Conservation (phyloP, 768 basidiomycete species). For the Rhodotorula kratochvilovae region DNA sequence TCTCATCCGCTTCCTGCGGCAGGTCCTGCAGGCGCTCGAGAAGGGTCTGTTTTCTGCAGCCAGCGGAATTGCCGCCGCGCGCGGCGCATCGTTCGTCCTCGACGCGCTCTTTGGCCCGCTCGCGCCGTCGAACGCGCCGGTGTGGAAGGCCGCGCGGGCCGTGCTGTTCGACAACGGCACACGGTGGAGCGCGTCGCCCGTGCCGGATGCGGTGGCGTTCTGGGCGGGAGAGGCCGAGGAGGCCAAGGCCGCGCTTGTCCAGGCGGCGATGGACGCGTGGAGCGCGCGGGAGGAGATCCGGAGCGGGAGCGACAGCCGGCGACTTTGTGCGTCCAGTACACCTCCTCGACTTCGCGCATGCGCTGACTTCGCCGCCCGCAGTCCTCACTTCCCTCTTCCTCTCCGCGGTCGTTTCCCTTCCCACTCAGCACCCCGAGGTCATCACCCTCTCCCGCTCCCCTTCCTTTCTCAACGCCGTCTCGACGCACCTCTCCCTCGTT, state of each 20-base stretch:
- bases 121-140: constrained; percentile 51
- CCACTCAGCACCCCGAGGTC: constrained; percentile 53
- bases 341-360: too few species aligned
- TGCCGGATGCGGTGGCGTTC: constrained; percentile 60
- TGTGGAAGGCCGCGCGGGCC: constrained; percentile 56
- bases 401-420: constrained; percentile 61
- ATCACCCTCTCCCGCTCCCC: constrained; percentile 44
- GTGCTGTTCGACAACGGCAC: constrained; percentile 54
- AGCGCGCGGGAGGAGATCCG: constrained; percentile 70
- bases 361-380: constrained; percentile 45
- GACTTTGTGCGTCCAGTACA: constrained; percentile 46
- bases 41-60: constrained; percentile 49
- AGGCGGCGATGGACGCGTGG: constrained; percentile 60
- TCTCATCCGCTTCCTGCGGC: constrained; percentile 58
- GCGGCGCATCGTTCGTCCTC: constrained; percentile 55
- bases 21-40: constrained; percentile 58
- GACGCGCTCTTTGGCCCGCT: constrained; percentile 56
- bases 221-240: constrained; percentile 58
- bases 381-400: constrained; percentile 72
- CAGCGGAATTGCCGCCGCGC: constrained; percentile 45
- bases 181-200: constrained; percentile 60
- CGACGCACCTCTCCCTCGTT: constrained; percentile 70
- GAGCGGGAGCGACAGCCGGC: constrained; percentile 71
- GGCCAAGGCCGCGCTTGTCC: constrained; percentile 47
- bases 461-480: constrained; percentile 64